Conservation (phyloP, 2,329 filamentous ascomycete species). For the Epichloe brachyelytri region DNA sequence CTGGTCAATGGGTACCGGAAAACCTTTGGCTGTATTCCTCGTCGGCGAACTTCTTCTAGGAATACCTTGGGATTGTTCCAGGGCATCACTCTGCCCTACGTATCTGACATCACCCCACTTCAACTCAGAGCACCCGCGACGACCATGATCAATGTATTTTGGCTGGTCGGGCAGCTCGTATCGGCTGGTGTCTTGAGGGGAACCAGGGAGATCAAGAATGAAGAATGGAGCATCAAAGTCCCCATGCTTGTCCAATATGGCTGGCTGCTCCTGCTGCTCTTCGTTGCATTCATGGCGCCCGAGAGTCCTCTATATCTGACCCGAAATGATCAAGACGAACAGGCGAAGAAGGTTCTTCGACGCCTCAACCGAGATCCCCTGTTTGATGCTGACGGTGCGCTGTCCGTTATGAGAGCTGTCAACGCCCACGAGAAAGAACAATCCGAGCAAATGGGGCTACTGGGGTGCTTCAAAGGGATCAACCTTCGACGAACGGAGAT, state of each 20-base stretch:
- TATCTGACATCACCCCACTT: background rate
- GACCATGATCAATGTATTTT: slow-evolving; percentile 2
- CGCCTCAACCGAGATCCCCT: background rate
- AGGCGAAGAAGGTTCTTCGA: background rate
- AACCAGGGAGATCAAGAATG: background rate
- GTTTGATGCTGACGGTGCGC: background rate
- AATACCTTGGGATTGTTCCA: background rate
- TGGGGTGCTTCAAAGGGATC: background rate
- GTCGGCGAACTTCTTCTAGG: background rate
- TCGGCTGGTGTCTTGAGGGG: background rate
- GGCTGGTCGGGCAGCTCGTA: background rate
- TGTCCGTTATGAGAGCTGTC: background rate
- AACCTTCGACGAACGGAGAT: slow-evolving; percentile 24
- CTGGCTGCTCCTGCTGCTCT: background rate
- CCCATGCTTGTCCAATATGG: background rate
- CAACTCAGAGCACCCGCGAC: background rate
- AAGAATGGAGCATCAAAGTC: background rate
- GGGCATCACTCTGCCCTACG: background rate
- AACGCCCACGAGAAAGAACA: background rate
- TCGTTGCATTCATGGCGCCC: background rate
- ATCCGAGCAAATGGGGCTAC: background rate
- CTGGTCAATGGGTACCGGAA: background rate
- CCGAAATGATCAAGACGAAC: background rate
- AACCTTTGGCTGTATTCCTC: background rate
- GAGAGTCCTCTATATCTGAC: background rate